These are phyloP conservation scores for Schizochytrium sp. DNA, from an alignment of 108 stramenopile genomes.

Conservation along the genomic window DNA sequence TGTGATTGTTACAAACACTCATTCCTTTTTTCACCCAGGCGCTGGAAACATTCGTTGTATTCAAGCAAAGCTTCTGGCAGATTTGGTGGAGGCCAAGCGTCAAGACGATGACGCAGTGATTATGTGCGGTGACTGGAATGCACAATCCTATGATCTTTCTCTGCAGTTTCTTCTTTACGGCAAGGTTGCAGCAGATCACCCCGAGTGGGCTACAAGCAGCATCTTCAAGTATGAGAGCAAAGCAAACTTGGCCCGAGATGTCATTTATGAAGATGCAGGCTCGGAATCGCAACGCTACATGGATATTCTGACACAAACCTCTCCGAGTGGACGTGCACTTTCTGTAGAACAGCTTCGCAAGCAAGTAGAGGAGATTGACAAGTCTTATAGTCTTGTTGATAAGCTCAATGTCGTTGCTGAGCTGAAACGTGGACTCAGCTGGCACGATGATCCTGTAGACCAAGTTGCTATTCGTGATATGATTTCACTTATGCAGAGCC, in stretches of 20 bases:
- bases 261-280: constrained; percentile 43
- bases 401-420: constrained; percentile 50
- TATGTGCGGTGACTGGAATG: constrained; percentile 56
- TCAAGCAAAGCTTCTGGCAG: neutral
- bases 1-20: constrained; percentile 53
- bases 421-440: constrained; percentile 1
- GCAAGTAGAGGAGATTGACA: constrained; percentile 38
- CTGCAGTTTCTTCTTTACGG: constrained; percentile 33
- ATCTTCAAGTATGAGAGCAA: constrained; percentile 35
- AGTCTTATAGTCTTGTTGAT: neutral
- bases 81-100: neutral
- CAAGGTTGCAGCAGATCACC: constrained; percentile 5
- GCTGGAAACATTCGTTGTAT: constrained; percentile 19
- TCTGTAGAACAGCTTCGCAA: neutral
- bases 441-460: neutral
- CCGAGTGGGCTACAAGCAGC: constrained; percentile 17
- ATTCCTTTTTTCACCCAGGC: constrained; percentile 37
- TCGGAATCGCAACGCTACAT: constrained; percentile 12
- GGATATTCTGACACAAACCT: neutral
- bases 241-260: constrained; percentile 38
- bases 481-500: neutral
- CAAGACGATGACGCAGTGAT: neutral
- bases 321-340: neutral
- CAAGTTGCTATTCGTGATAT: constrained; percentile 8
- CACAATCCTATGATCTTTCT: constrained; percentile 23